Evolutionary conservation across 805 yeast genomes (phyloP).

Genomic region (Yarrowia yakushimensis): DNA sequence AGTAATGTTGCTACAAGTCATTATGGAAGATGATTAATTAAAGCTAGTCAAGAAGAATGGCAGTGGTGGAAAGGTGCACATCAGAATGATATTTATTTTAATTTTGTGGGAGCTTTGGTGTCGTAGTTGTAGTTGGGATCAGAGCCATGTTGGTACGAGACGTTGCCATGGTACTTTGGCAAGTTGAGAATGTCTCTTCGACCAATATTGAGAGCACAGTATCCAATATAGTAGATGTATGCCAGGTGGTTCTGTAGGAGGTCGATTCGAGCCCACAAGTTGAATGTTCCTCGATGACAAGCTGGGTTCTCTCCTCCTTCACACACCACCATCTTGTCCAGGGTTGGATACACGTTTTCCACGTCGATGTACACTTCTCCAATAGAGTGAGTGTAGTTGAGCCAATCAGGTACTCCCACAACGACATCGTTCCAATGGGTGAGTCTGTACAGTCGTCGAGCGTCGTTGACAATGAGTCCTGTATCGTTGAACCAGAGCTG

Average conservation of each 20-base stretch:
- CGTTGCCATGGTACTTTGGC: conserved; percentile 1
- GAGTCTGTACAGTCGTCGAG: not conserved
- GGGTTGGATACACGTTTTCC: not conserved
- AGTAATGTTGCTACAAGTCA: not conserved
- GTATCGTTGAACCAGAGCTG: conserved; percentile 10
- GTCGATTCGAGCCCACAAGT: not conserved
- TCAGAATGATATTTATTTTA: no score
- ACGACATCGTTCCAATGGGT: conserved; percentile 11
- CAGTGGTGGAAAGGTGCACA: no score
- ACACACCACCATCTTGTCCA: not conserved
- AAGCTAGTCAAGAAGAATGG: no score
- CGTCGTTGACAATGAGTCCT: not conserved
- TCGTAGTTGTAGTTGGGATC: not conserved
- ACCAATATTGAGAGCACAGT: not conserved
- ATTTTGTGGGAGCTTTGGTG: not conserved
- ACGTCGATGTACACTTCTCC: conserved; percentile 3
- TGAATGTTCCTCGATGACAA: conserved; percentile 17
- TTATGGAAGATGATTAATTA: not conserved
- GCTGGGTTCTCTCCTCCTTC: conserved; percentile 26
- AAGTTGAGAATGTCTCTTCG: not conserved
- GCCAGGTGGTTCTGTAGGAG: conserved; percentile 14
- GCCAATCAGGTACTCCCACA: conserved; percentile 1
- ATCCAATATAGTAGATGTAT: conserved; percentile 17
- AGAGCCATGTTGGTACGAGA: not conserved
- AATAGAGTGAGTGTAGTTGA: conserved; percentile 4